These are phyloP conservation scores for Abelmoschus esculentus DNA, from an alignment of 345 rosid species.

Conservation along the genomic window DNA sequence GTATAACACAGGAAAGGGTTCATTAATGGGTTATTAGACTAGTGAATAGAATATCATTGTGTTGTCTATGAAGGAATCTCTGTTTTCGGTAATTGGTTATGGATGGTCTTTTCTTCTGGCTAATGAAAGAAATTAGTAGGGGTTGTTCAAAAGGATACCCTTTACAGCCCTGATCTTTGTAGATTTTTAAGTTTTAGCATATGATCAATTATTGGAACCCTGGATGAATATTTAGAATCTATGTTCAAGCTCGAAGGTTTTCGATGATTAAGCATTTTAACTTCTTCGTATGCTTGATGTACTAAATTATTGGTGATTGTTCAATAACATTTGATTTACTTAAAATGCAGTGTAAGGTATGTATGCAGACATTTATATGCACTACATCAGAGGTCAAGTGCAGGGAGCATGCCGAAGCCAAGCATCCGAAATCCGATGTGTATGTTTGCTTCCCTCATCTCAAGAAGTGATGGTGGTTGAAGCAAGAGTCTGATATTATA, in stretches of 20 bases:
- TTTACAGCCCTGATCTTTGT: neutral
- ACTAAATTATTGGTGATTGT: neutral
- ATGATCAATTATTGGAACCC: neutral
- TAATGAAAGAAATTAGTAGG: neutral
- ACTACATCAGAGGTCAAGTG: constrained; percentile 65
- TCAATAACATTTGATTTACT: neutral
- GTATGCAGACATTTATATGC: constrained; percentile 66
- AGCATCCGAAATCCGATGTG: constrained; percentile 46
- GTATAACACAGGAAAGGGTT: neutral
- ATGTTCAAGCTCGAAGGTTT: neutral
- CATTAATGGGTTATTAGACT: neutral
- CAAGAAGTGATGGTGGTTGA: constrained; percentile 20
- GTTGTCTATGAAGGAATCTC: neutral
- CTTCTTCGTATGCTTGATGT: neutral
- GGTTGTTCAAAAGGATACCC: neutral
- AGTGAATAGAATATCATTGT: neutral
- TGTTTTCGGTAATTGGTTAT: neutral
- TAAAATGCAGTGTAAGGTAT: constrained; percentile 50
- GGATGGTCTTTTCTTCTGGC: neutral
- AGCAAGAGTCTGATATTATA: neutral
- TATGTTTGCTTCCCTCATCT: constrained; percentile 40
- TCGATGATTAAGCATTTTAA: neutral
- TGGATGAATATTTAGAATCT: neutral
- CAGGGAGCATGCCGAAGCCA: constrained; percentile 58
- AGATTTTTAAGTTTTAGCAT: neutral